Conservation (phyloP, 176 grass and related monocot species). For the Triticum aestivum region IWGSC_CS_RefSeq_v2.1 NC_057801.1:13795380-13795879, state of each 20-base stretch:
- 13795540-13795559: accelerated
- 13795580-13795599: too few relatives aligned
- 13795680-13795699: slow-evolving; percentile 71
- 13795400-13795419: slow-evolving; percentile 57
- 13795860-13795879: slow-evolving; percentile 62
- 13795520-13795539: not conserved
- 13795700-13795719: slow-evolving; percentile 60
- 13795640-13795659: slow-evolving; percentile 66
- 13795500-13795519: not conserved
- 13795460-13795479: slow-evolving; percentile 55
- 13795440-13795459: slow-evolving; percentile 35
- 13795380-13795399: slow-evolving; percentile 59
- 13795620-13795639: slow-evolving; percentile 75
- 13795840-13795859: slow-evolving; percentile 72
- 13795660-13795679: slow-evolving; percentile 53
- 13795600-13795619: slow-evolving; percentile 19
- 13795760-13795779: not conserved
- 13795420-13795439: slow-evolving; percentile 54
- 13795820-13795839: slow-evolving; percentile 47
- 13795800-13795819: slow-evolving; percentile 47
- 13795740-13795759: not conserved
- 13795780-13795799: slow-evolving; percentile 35
- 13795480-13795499: slow-evolving; percentile 36
- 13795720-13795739: not conserved
- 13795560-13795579: too few relatives aligned